Conservation (phyloP, 2,329 filamentous ascomycete species). For the Ophiocordyceps camponoti-floridani region DNA sequence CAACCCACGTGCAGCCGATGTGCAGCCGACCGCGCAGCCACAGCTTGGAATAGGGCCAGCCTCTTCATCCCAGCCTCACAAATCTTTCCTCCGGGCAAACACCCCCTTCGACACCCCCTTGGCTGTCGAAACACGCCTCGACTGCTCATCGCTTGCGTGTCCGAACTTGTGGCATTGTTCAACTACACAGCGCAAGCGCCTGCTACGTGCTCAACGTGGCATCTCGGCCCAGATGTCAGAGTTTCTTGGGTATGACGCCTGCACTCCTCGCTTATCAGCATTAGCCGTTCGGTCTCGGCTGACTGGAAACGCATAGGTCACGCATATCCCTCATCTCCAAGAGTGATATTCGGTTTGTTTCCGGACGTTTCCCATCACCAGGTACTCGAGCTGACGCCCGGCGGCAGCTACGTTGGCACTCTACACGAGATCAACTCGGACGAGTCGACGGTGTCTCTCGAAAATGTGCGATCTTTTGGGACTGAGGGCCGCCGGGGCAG, state of each 20-base stretch:
- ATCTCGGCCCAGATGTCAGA: conserved; percentile 31
- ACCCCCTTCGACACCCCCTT: conserved; percentile 4
- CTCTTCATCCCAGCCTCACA: conserved; percentile 12
- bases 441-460: conserved; percentile 86
- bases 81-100: conserved; percentile 16
- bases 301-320: conserved; percentile 30
- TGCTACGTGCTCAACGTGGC: conserved; percentile 24
- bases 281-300: neutral
- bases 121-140: neutral
- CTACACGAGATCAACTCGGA: conserved; percentile 97
- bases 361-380: conserved; percentile 2
- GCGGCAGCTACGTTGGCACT: conserved; percentile 71
- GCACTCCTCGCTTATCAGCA: neutral
- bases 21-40: neutral
- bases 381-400: conserved; percentile 13
- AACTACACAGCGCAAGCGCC: conserved; percentile 10
- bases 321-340: conserved; percentile 94
- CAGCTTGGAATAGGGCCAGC: conserved; percentile 7
- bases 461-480: conserved; percentile 87
- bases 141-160: neutral
- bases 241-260: conserved; percentile 34
- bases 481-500: conserved; percentile 76
- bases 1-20: neutral
- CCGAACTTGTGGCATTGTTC: conserved; percentile 4
- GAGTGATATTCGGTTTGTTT: conserved; percentile 79